Evolutionary conservation across 2,329 filamentous ascomycete genomes (phyloP), one percentile per base, ranked within the genome.

Genomic region (Epicoccum nigrum): DNA sequence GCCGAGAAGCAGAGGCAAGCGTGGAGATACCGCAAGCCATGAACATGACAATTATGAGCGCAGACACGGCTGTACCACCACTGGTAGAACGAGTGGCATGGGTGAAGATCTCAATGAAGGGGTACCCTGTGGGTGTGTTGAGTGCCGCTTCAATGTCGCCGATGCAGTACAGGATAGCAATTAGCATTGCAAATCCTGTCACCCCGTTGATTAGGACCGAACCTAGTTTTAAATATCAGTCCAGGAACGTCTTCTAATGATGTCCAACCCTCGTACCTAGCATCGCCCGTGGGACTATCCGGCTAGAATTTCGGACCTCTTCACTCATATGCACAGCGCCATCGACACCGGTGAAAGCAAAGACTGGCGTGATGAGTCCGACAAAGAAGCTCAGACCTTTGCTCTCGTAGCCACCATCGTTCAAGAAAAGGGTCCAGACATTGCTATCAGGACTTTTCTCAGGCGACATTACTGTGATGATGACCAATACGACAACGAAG

Each of bases 391-490:
- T 76, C 12, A 79, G 61, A 2, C 73, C 76, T 28, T 72, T 63
- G 11, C 57, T 73, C 1, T 65, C 56, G 71, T 75, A 81, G 4
- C 66, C 72, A 2, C 77, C 77, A n/a, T 60, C 43, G 46, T 81
- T 78, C 15, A 67, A 57, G 53, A 81, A 81, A 0, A 71, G 53
- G 2, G 72, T 70, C 48, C 80, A 79, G 0, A 79, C 76, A 1
- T 72, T 68, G 2, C 30, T 28, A 1, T 41, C 20, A 72, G 58
- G 9, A 63, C 58, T 11, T 63, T 66, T 19, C 68, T 69, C 1
- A 72, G 71, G 1, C 72, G 72, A 56, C 16, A 81, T 60, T 40
- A 80, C 74, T 3, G 72, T 77, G 45, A 81, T 76, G 52, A 81
- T 76, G 2, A 78, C 79, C 12, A 76, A 51, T 23, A 81, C 64